A percentile compares a stretch with the other conserved stretches of the same genome.
phyloP scores from a whole-genome alignment of 257 asterid genomes.

The Verbascum thapsus region DNA sequence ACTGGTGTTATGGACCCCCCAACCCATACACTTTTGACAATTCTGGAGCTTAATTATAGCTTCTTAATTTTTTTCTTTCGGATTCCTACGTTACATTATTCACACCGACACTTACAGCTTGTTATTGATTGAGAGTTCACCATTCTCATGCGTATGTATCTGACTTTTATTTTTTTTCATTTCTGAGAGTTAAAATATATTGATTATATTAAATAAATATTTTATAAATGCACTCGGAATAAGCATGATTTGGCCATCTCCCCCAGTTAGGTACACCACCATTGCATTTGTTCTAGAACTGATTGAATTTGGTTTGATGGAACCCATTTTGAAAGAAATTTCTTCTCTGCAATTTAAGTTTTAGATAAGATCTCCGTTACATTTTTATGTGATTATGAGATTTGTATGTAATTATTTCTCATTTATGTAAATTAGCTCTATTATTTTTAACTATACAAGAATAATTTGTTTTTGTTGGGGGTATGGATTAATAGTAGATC shows the following conservation, averaged over 20 bases:
- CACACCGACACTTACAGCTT: conserved; percentile 41
- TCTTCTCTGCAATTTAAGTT: too few species aligned
- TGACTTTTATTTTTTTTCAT: too few species aligned
- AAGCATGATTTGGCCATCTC: too few species aligned
- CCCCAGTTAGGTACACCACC: too few species aligned
- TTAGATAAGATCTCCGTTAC: too few species aligned
- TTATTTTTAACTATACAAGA: neutral
- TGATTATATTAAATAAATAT: neutral
- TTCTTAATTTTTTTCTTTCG: conserved; percentile 3
- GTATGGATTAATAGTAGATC: neutral
- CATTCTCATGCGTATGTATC: neutral
- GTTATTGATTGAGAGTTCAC: conserved; percentile 1
- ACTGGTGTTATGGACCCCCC: conserved; percentile 28
- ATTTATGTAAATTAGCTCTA: neutral
- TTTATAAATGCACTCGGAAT: neutral
- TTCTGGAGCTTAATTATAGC: conserved; percentile 20
- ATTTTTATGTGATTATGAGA: too few species aligned
- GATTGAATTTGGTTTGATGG: too few species aligned
- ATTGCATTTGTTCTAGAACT: too few species aligned
- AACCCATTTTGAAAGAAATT: too few species aligned
- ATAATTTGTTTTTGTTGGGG: too few species aligned
- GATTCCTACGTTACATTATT: conserved; percentile 10
- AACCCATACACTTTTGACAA: conserved; percentile 25
- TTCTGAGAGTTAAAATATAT: too few species aligned
- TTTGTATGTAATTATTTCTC: neutral